Percentiles rank a stretch among this genome's conserved stretches.
Evolutionary conservation across 2,329 filamentous ascomycete species (phyloP).

Genomic region (Beauveria sp.): DNA sequence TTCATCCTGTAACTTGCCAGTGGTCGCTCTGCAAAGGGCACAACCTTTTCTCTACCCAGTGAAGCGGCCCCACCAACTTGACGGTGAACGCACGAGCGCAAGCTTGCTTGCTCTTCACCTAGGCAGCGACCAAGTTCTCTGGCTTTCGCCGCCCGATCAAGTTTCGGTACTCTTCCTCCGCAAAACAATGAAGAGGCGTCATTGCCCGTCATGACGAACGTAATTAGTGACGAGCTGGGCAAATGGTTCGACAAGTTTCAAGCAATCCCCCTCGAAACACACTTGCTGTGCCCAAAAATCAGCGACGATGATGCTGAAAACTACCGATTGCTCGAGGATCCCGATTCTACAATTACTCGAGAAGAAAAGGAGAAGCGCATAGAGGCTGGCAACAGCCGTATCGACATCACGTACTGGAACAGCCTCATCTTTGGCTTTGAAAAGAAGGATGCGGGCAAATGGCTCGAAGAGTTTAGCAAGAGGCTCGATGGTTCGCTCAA

Average conservation of each 20-base stretch:
- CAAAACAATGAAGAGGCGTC: background rate
- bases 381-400: slow-evolving; percentile 44
- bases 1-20: background rate
- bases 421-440: slow-evolving; percentile 62
- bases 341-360: slow-evolving; percentile 38
- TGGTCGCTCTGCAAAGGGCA: background rate
- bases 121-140: background rate
- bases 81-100: background rate
- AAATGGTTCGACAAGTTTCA: slow-evolving; percentile 37
- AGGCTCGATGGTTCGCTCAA: slow-evolving; percentile 52
- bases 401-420: slow-evolving; percentile 58
- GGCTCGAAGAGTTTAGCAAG: slow-evolving; percentile 51
- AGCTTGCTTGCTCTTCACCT: background rate
- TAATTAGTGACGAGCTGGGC: slow-evolving; percentile 29
- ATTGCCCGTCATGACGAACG: slow-evolving; percentile 1
- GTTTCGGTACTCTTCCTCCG: no score
- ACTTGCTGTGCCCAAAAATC: slow-evolving; percentile 62
- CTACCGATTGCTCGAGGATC: slow-evolving; percentile 46
- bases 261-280: slow-evolving; percentile 39
- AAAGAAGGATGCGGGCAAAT: slow-evolving; percentile 49
- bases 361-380: slow-evolving; percentile 48
- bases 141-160: background rate
- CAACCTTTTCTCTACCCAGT: background rate
- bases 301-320: slow-evolving; percentile 55
- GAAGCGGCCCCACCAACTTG: background rate